Conservation (phyloP, 2,329 filamentous ascomycete genomes). For the Exophiala aquamarina region DNA sequence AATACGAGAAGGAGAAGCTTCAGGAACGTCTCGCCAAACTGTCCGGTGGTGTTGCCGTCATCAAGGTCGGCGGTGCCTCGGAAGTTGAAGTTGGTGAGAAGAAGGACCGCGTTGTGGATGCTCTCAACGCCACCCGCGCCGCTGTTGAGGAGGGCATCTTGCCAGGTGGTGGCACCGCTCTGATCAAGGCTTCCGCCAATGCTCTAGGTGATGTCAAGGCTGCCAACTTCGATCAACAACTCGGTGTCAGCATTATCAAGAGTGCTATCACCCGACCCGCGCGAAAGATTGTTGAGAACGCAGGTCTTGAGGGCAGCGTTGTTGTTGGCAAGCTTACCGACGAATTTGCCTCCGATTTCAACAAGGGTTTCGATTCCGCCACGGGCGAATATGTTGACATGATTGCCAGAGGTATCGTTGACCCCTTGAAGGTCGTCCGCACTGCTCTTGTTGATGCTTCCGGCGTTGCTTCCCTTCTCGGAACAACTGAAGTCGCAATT, state of each 20-base stretch:
- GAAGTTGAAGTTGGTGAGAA: slow-evolving; percentile 99
- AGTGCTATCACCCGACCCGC: slow-evolving; percentile 95
- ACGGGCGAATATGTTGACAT: slow-evolving; percentile 99
- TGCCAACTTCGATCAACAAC: slow-evolving; percentile 97
- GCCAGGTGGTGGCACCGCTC: slow-evolving; percentile 94
- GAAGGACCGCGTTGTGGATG: slow-evolving; percentile 99
- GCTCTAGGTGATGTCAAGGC: slow-evolving; percentile 80
- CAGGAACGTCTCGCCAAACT: slow-evolving; percentile 99
- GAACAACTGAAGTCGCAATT: slow-evolving; percentile 97
- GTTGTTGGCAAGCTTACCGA: slow-evolving; percentile 98
- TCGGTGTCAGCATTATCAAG: slow-evolving; percentile 96
- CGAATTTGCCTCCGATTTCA: slow-evolving; percentile 88
- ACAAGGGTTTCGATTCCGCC: slow-evolving; percentile 95
- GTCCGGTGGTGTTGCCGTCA: slow-evolving; percentile 97
- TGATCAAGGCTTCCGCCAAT: slow-evolving; percentile 94
- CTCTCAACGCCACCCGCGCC: slow-evolving; percentile 94
- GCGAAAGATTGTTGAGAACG: slow-evolving; percentile 95
- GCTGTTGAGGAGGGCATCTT: slow-evolving; percentile 99
- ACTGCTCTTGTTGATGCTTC: slow-evolving; percentile 92
- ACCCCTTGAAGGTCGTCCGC: slow-evolving; percentile 98
- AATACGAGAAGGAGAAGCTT: slow-evolving; percentile 99
- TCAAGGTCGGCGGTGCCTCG: slow-evolving; percentile 96
- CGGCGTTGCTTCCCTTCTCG: slow-evolving; percentile 93
- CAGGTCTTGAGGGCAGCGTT: slow-evolving; percentile 91
- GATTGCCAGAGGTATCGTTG: slow-evolving; percentile 94